Evolutionary conservation across 148 eudicot genomes (phyloP).

Genomic region (Suaeda aralocaspica): DNA sequence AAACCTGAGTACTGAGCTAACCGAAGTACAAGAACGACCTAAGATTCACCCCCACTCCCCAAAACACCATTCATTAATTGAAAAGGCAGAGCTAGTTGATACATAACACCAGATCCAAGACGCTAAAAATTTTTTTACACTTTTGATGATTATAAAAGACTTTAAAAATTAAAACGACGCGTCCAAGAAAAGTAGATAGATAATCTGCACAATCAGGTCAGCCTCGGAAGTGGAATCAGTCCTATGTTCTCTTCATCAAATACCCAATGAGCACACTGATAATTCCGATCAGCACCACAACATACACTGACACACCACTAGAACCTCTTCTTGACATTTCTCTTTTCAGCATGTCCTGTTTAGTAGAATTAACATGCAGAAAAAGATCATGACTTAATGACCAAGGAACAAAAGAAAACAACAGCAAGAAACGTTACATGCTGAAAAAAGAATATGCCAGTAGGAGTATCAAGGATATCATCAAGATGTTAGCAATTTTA

Average conservation of each 20-base stretch:
- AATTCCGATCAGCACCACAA: constrained; percentile 51
- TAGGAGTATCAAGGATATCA: too few species aligned
- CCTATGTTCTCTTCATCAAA: constrained; percentile 37
- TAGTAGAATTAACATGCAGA: neutral
- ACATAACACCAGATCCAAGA: constrained; percentile 8
- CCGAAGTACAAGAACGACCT: constrained; percentile 15
- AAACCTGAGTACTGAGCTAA: neutral
- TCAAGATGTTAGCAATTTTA: too few species aligned
- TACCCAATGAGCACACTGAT: constrained; percentile 62
- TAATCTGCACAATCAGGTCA: neutral
- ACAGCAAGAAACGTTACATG: neutral
- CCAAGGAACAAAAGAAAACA: neutral
- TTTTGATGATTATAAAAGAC: constrained; percentile 22
- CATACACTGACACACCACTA: constrained; percentile 40
- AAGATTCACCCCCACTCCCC: neutral
- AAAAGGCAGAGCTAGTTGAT: constrained; percentile 7
- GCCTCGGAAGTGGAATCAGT: neutral
- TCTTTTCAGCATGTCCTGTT: constrained; percentile 40
- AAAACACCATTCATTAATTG: constrained; percentile 3
- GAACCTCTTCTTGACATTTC: constrained; percentile 31
- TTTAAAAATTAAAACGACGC: constrained; percentile 13
- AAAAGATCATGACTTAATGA: neutral
- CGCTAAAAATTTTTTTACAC: constrained; percentile 29
- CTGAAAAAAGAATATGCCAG: too few species aligned
- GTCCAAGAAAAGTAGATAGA: neutral